A percentile compares a stretch with the other conserved stretches of the same genome.
These are phyloP conservation scores for Hyphopichia khmerensis DNA, from an alignment of 1,139 yeast species.

Conservation along the genomic window DNA sequence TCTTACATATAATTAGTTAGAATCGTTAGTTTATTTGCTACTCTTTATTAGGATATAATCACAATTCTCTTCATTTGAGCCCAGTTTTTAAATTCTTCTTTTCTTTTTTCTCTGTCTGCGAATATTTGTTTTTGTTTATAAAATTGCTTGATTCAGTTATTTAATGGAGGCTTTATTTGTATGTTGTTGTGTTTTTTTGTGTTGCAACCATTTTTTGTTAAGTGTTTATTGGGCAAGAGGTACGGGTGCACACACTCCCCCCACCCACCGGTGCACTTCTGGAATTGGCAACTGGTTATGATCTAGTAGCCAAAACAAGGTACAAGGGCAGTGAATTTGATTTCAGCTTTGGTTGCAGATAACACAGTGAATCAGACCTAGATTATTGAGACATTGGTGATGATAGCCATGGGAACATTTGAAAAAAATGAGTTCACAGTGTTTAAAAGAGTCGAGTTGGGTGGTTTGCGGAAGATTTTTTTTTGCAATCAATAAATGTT, in stretches of 20 bases:
- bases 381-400: slow-evolving; percentile 47
- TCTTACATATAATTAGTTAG: too few relatives aligned
- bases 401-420: slow-evolving; percentile 68
- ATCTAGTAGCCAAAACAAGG: too few relatives aligned
- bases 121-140: neutral
- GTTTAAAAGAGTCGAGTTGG: slow-evolving; percentile 9
- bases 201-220: too few relatives aligned
- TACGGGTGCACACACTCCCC: too few relatives aligned
- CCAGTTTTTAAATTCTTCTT: neutral
- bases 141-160: neutral
- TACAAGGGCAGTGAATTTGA: too few relatives aligned
- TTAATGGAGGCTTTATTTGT: neutral
- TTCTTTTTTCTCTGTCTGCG: neutral
- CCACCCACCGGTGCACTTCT: too few relatives aligned
- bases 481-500: slow-evolving; percentile 11
- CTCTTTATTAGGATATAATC: neutral
- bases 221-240: too few relatives aligned
- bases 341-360: neutral
- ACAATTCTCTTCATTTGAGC: neutral
- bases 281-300: too few relatives aligned
- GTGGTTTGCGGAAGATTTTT: neutral
- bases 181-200: neutral
- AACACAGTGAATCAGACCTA: slow-evolving; percentile 8
- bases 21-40: too few relatives aligned
- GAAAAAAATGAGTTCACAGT: slow-evolving; percentile 30